Percentiles rank a stretch among this genome's conserved stretches.
Evolutionary conservation across 768 basidiomycete genomes (phyloP).

Genomic region (Strobilomyces echinocephalus): DNA sequence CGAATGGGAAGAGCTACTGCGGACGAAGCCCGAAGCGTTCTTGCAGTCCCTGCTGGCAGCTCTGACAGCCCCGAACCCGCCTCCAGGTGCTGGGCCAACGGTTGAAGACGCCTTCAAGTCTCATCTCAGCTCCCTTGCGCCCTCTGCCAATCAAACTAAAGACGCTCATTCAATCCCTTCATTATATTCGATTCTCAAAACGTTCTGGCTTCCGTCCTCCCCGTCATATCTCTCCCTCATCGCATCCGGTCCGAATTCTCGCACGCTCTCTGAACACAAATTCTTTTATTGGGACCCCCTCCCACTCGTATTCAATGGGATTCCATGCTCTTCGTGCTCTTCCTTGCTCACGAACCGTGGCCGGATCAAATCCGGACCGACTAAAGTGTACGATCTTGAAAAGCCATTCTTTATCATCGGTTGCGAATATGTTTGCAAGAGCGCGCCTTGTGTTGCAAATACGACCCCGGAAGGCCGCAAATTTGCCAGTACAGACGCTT

Average conservation of each 20-base stretch:
- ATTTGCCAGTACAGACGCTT: constrained; percentile 68
- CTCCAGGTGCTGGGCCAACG: constrained; percentile 54
- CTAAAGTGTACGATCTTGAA: constrained; percentile 77
- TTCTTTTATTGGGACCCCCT: constrained; percentile 89
- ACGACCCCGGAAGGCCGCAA: constrained; percentile 51
- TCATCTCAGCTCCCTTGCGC: constrained; percentile 62
- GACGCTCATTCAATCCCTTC: constrained; percentile 56
- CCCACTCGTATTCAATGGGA: constrained; percentile 78
- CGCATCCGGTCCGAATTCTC: constrained; percentile 60
- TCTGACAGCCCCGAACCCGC: constrained; percentile 59
- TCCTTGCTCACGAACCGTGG: constrained; percentile 61
- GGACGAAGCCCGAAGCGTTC: constrained; percentile 53
- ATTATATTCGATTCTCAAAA: constrained; percentile 72
- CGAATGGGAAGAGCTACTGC: constrained; percentile 61
- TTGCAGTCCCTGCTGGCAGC: constrained; percentile 52
- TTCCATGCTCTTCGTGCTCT: constrained; percentile 65
- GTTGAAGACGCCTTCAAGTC: constrained; percentile 78
- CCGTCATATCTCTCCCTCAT: constrained; percentile 74
- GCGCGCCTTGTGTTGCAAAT: constrained; percentile 40
- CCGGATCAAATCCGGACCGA: constrained; percentile 66
- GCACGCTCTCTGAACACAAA: constrained; percentile 66
- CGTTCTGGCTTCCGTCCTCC: constrained; percentile 79
- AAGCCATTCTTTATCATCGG: constrained; percentile 81
- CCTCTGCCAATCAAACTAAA: constrained; percentile 40
- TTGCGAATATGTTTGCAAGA: constrained; percentile 73